Evolutionary conservation across 2,329 filamentous ascomycete species (phyloP), one percentile per base, ranked within the genome.

Genomic region (Ampelomyces quisqualis): DNA sequence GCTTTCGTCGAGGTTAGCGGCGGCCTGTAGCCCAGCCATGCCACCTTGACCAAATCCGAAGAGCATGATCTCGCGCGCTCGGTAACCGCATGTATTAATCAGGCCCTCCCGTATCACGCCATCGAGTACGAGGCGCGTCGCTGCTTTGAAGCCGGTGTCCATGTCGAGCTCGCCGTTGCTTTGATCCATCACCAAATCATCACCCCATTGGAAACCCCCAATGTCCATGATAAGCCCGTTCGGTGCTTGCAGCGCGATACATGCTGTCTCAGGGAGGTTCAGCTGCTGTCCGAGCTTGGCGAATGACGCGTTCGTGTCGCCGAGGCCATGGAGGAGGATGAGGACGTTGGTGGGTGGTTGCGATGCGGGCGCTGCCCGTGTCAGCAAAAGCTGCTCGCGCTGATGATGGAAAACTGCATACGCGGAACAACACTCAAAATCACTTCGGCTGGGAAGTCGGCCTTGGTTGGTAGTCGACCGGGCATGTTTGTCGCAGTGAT

Each of bases 261-360:
- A 82, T 41, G 84, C 78, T 37, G 90, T 90, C 58, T 90, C 86
- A 0, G 89, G 88, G 3, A 95, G 79, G 46, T 78, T 75, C 46
- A 95, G 70, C 53, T 80, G 81, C 41, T 75, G 73, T 14, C 83
- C 87, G 47, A 95, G 85, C 30, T 71, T 70, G 45, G 80, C 77
- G 65, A 93, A 94, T 23, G 86, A 76, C 3, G 65, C 59, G 45
- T 88, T 79, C 22, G 78, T 81, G 70, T 95, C 90, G 48, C 90
- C 90, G 9, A 95, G 79, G 50, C 89, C 89, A 68, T 95, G 90
- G 43, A 95, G 81, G 36, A 95, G 79, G 60, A 95, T 71, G 47
- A 95, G 80, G 53, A 94, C 76, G 55, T 90, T 85, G 29, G 82
- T 86, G 7, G 85, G 80, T 9, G 78, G 78, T 46, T 85, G 80